Evolutionary conservation across 192 early-diverging fungal genomes (phyloP).

Genomic region (Pilaira anomala): DNA sequence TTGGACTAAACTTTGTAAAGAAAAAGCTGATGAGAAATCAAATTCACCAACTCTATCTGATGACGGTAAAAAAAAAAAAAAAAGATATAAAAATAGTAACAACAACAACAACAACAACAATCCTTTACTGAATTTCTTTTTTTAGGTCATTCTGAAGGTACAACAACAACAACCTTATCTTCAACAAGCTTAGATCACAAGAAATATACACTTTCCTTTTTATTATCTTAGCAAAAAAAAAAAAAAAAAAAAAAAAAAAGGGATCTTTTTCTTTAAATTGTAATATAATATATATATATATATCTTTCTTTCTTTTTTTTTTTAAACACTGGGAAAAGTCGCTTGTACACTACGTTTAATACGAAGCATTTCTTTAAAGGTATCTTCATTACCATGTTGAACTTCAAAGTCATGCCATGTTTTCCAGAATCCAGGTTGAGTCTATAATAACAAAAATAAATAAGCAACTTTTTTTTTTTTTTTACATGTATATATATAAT

Average conservation of each 20-base stretch:
- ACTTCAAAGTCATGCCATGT: slow-evolving; percentile 97
- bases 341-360: slow-evolving; percentile 70
- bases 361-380: slow-evolving; percentile 96
- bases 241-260: slow-evolving; percentile 9
- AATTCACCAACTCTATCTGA: neutral
- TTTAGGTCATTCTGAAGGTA: neutral
- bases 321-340: slow-evolving; percentile 25
- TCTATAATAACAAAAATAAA: slow-evolving; percentile 20
- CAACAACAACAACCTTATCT: neutral
- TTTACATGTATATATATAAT: neutral
- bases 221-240: slow-evolving; percentile 12
- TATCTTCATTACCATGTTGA: slow-evolving; percentile 94
- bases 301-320: neutral
- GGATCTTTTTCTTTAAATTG: neutral
- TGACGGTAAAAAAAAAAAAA: neutral
- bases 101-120: no score
- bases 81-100: no score
- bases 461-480: neutral
- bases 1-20: slow-evolving; percentile 14
- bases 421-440: slow-evolving; percentile 75
- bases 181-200: neutral
- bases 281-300: slow-evolving; percentile 10
- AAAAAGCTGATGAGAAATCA: neutral
- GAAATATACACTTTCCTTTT: slow-evolving; percentile 6
- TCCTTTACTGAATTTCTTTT: neutral